Evolutionary conservation across 257 asterid species (phyloP).

Genomic region (Buddleja alternifolia): DNA sequence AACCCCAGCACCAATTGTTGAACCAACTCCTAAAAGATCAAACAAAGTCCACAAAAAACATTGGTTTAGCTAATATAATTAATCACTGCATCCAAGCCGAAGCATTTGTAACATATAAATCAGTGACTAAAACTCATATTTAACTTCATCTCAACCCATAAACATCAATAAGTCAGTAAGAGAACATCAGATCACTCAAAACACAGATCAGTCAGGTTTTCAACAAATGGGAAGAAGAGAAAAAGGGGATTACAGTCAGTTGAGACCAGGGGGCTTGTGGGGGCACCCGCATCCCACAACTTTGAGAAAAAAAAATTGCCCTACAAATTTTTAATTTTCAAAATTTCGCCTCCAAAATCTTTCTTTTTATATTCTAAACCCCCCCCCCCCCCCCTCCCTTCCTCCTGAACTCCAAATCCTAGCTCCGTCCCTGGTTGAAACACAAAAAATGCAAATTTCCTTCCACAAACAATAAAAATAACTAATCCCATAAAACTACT

Average conservation of each 20-base stretch:
- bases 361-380: no score
- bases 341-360: no score
- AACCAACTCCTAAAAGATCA: slow-evolving; percentile 77
- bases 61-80: slow-evolving; percentile 8
- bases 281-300: no score
- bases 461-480: background rate
- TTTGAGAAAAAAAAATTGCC: no score
- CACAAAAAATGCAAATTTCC: background rate
- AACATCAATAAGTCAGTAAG: slow-evolving; percentile 8
- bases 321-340: no score
- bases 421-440: no score
- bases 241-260: no score
- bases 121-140: background rate
- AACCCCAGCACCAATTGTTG: slow-evolving; percentile 97
- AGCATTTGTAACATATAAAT: slow-evolving; percentile 17
- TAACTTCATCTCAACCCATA: slow-evolving; percentile 11
- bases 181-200: background rate
- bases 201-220: slow-evolving; percentile 2
- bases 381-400: no score
- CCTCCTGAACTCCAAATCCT: no score
- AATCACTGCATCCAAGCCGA: slow-evolving; percentile 10
- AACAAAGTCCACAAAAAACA: slow-evolving; percentile 25
- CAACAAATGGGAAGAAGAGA: background rate
- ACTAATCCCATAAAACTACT: no score
- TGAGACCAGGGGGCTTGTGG: no score